A percentile compares a stretch with the other conserved stretches of the same genome.
phyloP scores from a whole-genome alignment of 257 asterid species.

The Solanum sitiens region DNA sequence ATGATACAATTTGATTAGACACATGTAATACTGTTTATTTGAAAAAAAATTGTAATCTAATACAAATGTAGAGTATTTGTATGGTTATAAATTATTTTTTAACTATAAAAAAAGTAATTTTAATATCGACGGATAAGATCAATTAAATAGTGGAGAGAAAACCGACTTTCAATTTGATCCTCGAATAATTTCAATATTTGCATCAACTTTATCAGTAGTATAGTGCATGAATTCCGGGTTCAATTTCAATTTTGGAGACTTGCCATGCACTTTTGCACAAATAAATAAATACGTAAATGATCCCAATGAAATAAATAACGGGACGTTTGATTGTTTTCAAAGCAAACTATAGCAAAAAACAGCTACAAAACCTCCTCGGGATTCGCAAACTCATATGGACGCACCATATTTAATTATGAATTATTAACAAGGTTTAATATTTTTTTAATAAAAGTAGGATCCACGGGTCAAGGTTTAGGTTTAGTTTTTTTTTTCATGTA shows the following conservation, averaged over 20 bases:
- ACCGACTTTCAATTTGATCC: neutral
- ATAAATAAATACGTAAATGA: constrained; percentile 6
- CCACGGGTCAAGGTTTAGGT: neutral
- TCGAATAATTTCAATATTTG: neutral
- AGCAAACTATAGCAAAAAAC: constrained; percentile 21
- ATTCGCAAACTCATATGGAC: constrained; percentile 10
- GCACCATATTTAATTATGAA: constrained; percentile 1
- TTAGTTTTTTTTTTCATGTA: neutral
- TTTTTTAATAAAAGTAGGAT: neutral
- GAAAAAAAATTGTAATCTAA: too few relatives aligned
- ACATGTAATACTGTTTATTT: too few relatives aligned
- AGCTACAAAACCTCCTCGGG: constrained; percentile 12
- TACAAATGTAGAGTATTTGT: too few relatives aligned
- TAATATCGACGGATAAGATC: too few relatives aligned
- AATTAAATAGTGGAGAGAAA: too few relatives aligned
- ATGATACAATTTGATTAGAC: neutral
- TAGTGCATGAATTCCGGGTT: neutral
- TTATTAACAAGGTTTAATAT: neutral
- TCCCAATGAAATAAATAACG: constrained; percentile 29
- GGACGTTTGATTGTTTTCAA: constrained; percentile 33
- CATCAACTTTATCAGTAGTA: neutral
- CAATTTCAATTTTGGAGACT: neutral
- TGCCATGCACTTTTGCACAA: neutral
- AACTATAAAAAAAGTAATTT: too few relatives aligned
- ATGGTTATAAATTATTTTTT: too few relatives aligned